These are phyloP conservation scores for Ophiostoma ulmi DNA, from an alignment of 2,329 filamentous ascomycete genomes.

Conservation along the genomic window DNA sequence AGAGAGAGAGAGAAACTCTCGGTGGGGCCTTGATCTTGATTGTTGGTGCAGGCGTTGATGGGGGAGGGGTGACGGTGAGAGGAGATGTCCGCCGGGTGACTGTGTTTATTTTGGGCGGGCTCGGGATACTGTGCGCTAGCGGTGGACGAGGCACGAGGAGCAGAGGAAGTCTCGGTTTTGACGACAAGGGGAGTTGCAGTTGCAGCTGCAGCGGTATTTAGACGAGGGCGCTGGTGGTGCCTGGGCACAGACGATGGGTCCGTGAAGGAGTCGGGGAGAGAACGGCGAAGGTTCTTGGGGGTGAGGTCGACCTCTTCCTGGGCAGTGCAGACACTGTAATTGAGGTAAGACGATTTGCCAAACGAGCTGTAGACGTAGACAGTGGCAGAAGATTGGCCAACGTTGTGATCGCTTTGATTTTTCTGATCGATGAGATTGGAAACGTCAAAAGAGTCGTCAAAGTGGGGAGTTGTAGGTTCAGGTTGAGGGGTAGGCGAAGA, in stretches of 20 bases:
- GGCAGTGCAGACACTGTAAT: constrained; percentile 18
- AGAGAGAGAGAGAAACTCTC: neutral
- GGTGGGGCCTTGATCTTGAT: constrained; percentile 10
- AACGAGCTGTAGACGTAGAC: constrained; percentile 25
- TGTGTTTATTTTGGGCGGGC: neutral
- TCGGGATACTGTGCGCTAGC: neutral
- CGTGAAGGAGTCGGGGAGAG: constrained; percentile 8
- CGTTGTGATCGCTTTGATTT: constrained; percentile 25
- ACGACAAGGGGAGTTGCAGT: neutral
- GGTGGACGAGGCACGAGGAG: neutral
- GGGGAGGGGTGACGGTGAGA: constrained; percentile 2
- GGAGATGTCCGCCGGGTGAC: neutral
- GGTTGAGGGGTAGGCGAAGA: constrained; percentile 42
- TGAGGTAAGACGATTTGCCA: constrained; percentile 32
- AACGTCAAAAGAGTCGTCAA: constrained; percentile 16
- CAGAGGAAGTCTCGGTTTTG: neutral
- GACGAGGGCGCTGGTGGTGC: constrained; percentile 9
- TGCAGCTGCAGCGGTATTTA: neutral
- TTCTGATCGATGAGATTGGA: constrained; percentile 33
- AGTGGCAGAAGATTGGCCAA: neutral
- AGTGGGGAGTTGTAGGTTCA: constrained; percentile 37
- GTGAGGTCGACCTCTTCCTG: neutral
- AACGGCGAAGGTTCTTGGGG: constrained; percentile 4
- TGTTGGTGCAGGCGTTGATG: neutral
- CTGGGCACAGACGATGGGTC: constrained; percentile 16